Evolutionary conservation across 495 filamentous ascomycete genomes (phyloP), one percentile per base, ranked within the genome.

Genomic region (Penicillium atrosanguineum): DNA sequence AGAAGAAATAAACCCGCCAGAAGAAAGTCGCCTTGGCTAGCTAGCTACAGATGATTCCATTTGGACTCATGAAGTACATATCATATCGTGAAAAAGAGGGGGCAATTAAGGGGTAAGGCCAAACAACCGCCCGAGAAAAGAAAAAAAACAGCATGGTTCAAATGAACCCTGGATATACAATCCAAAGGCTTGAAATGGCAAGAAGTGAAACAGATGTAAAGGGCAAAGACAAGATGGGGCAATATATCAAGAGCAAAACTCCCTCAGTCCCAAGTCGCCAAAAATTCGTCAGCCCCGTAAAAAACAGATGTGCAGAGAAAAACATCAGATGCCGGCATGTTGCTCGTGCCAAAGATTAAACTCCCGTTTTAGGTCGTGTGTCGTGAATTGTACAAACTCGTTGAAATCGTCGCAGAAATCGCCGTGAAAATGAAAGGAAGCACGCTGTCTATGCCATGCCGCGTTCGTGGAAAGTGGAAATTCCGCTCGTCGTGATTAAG

Each of bases 321-420:
- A 48, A 29, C 38, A 14, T 18, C 36, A 20, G 20, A 41, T 41
- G 36, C 36, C 37, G 43, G 31, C 53, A 46, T 29, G 45, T 52
- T 11, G 52, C 46, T 52, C 52, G 39, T 55, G 38, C 50, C 50
- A 53, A 67, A 61, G 59, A 21, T 34, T 65, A 31, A 62, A 59
- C 45, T 55, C 55, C 49, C 36, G 25, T 53, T 31, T 56, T 36
- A 20, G 44, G 29, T 61, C 51, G 48, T 58, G 48, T 48, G 54
- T 65, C 62, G 52, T 65, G 50, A 59, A 61, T 60, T 58, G 55
- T 64, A 64, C 51, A 64, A 44, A 39, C 52, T 69, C 61, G 48
- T 68, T 52, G 50, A 48, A 52, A 50, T 65, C 59, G 57, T 61
- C 42, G 57, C 50, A 55, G 53, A 57, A 46, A 14, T 40, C 53